These are phyloP conservation scores for Vitis amurensis DNA, from an alignment of 164 flowering plant genomes.

Conservation along the genomic window DNA sequence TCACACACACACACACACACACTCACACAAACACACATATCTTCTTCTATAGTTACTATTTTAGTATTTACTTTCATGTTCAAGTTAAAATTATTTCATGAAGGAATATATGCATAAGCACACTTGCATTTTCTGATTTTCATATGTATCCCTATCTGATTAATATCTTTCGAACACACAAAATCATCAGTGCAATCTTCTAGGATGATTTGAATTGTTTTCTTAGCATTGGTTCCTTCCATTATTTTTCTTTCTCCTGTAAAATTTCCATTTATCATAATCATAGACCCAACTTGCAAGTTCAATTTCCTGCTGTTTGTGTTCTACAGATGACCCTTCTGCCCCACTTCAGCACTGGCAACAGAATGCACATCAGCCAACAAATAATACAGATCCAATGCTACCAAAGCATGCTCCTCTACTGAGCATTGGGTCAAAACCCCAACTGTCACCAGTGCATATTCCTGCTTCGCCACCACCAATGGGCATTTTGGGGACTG, in stretches of 20 bases:
- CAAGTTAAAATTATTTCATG: no score
- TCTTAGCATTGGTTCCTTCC: background rate
- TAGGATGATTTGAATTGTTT: background rate
- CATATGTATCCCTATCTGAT: background rate
- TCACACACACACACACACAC: no score
- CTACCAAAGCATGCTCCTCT: slow-evolving; percentile 15
- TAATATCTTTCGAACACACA: background rate
- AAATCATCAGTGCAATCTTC: background rate
- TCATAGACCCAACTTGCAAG: background rate
- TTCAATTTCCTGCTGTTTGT: background rate
- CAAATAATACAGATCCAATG: background rate
- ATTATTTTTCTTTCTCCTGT: background rate
- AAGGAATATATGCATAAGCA: no score
- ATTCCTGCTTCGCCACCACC: slow-evolving; percentile 3
- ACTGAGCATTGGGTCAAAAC: slow-evolving; percentile 1
- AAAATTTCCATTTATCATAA: background rate
- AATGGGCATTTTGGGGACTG: slow-evolving; percentile 20
- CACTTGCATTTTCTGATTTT: no score
- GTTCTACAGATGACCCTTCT: slow-evolving; percentile 15
- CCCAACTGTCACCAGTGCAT: background rate
- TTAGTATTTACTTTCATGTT: no score
- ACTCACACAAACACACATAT: no score
- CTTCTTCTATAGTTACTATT: no score
- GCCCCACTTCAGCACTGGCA: slow-evolving; percentile 17
- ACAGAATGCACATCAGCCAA: slow-evolving; percentile 12